Evolutionary conservation across 2,329 filamentous ascomycete genomes (phyloP), one percentile per base, ranked within the genome.

Genomic region (Malbranchea zuffiana): DNA sequence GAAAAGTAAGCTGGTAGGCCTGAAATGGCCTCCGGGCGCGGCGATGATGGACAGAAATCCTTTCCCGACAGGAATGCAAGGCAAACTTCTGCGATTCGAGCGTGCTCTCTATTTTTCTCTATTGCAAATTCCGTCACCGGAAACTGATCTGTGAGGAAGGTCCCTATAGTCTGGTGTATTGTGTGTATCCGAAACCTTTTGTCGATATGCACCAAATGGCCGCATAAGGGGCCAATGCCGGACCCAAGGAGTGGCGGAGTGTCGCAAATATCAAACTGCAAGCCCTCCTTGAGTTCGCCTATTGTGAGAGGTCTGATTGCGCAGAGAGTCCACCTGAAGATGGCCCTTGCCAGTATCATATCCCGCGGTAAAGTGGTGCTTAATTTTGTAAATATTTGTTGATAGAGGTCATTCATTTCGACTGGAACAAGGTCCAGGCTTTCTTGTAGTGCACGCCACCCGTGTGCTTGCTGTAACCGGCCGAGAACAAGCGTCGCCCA

Each of bases 111-210:
- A 6, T 37, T 37, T 31, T 51, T 45, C 3, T 51, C 39, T 12
- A 61, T 47, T 12, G 49, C 40, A 26, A 60, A 55, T 27, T 58
- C 56, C 1, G 52, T 50, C 7, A 50, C 43, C 0, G 49, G 32
- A 5, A 43, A 37, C 4, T 36, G 21, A 18, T 27, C 28, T 11
- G 40, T 32, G n/a, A 47, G 24, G 30, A 46, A 46, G 8, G 41
- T 11, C 38, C 55, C 50, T 19, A 59, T 59, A 6, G 61, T 63
- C 36, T 58, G 50, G 41, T 66, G 62, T 16, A 61, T 44, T 46
- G 61, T 55, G 23, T 55, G 49, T 3, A 62, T 48, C 28, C 42
- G 50, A 7, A 44, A 44, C 7, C 44, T 43, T 13, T 49, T 52
- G 41, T 63, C 58, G 10, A 63, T 44, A 12, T 47, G 41, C 4